phyloP scores from a whole-genome alignment of 2,329 filamentous ascomycete species.

The Phaeophleospora eucalypticola region DNA sequence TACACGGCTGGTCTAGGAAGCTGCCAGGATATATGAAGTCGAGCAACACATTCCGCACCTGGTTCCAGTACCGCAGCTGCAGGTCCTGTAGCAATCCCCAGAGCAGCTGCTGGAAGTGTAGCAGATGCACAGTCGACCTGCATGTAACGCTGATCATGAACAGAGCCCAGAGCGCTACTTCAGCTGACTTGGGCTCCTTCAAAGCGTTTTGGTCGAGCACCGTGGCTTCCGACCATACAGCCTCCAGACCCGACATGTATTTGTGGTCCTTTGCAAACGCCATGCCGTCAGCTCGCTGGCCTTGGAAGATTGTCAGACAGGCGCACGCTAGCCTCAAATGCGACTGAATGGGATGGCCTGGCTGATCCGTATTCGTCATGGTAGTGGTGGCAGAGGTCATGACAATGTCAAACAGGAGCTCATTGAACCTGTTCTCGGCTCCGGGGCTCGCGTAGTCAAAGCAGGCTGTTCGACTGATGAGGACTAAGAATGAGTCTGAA shows the following conservation, averaged over 20 bases:
- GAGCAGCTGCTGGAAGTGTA: constrained; percentile 24
- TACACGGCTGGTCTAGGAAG: constrained; percentile 32
- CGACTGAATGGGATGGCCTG: constrained; percentile 28
- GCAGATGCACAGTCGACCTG: constrained; percentile 23
- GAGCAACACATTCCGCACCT: constrained; percentile 30
- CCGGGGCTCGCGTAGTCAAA: constrained; percentile 32
- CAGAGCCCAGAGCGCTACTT: constrained; percentile 32
- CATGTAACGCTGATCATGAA: constrained; percentile 34
- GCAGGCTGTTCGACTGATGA: constrained; percentile 32
- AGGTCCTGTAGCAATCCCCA: constrained; percentile 25
- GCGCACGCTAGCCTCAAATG: constrained; percentile 32
- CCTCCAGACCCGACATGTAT: constrained; percentile 29
- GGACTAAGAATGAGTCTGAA: constrained; percentile 25
- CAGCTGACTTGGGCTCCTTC: constrained; percentile 29
- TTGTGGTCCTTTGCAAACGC: constrained; percentile 26
- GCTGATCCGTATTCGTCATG: constrained; percentile 10
- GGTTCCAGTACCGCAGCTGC: constrained; percentile 29
- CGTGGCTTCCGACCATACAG: constrained; percentile 30
- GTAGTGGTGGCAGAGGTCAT: constrained; percentile 22
- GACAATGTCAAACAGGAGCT: constrained; percentile 31
- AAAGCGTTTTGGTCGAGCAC: constrained; percentile 27
- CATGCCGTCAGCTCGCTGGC: constrained; percentile 27
- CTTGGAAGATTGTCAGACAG: constrained; percentile 32
- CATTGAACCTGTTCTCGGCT: constrained; percentile 27
- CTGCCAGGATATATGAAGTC: constrained; percentile 34